These are phyloP conservation scores for Vitis hybrid DNA, from an alignment of 177 flowering plant species.

Conservation along the genomic window DNA sequence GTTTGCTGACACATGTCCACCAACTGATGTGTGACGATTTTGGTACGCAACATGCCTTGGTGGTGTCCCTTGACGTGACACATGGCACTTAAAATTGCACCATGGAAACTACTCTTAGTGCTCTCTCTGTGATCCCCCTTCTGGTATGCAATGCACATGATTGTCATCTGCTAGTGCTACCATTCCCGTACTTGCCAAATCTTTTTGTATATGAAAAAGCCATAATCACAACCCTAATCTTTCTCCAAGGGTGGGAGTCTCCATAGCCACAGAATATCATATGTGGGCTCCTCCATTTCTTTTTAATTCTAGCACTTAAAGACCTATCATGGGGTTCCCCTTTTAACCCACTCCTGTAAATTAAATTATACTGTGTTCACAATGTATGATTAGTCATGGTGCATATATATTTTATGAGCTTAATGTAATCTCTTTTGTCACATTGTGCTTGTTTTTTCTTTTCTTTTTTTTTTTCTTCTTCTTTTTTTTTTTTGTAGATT, in stretches of 20 bases:
- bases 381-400: not conserved
- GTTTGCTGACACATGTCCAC: constrained; percentile 11
- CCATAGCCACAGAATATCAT: not conserved
- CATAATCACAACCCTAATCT: no score
- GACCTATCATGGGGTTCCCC: not conserved
- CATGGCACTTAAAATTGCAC: not conserved
- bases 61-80: not conserved
- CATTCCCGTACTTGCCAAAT: no score
- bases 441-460: no score
- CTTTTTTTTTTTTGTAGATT: no score
- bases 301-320: no score
- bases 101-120: not conserved
- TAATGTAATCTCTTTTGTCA: no score
- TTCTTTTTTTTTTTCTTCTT: no score
- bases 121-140: not conserved
- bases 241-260: not conserved
- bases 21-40: not conserved
- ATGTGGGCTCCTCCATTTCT: no score
- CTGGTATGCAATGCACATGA: not conserved
- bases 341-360: not conserved
- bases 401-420: not conserved
- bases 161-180: not conserved
- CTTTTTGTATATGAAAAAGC: not conserved
- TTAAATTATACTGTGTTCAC: not conserved
- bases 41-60: not conserved